phyloP scores from a whole-genome alignment of 2,329 filamentous ascomycete genomes.

The Xylaria sp. region DNA sequence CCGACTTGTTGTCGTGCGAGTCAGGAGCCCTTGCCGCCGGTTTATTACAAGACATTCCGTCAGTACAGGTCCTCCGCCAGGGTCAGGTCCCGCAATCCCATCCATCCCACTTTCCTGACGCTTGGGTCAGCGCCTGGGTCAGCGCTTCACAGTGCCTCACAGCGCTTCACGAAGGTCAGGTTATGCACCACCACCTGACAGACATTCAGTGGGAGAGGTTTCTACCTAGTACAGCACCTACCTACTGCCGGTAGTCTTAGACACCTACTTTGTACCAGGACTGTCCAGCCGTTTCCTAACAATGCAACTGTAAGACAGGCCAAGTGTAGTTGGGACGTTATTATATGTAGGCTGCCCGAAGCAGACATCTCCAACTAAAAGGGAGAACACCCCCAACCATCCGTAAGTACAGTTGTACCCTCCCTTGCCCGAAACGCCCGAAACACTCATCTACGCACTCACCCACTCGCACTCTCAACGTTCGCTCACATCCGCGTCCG shows the following conservation, averaged over 20 bases:
- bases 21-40: conserved; percentile 31
- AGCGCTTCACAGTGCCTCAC: too few species aligned
- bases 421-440: conserved; percentile 13
- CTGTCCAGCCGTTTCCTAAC: background rate
- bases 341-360: conserved; percentile 13
- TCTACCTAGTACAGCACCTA: background rate
- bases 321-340: conserved; percentile 11
- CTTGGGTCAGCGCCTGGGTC: background rate
- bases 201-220: background rate
- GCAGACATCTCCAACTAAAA: conserved; percentile 22
- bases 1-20: conserved; percentile 15
- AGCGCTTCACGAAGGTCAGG: background rate
- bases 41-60: conserved; percentile 35
- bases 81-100: conserved; percentile 9
- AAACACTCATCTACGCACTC: conserved; percentile 1
- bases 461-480: conserved; percentile 6
- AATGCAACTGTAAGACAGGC: background rate
- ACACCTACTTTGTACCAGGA: too few species aligned
- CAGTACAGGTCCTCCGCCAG: conserved; percentile 28
- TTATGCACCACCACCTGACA: conserved; percentile 9
- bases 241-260: background rate
- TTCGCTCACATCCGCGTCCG: background rate
- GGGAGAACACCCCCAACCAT: conserved; percentile 16
- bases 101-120: conserved; percentile 23
- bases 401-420: conserved; percentile 20